A percentile compares a stretch with the other conserved stretches of the same genome.
These are phyloP conservation scores for Eustoma russellianum DNA, from an alignment of 257 asterid species.

Conservation along the genomic window DNA sequence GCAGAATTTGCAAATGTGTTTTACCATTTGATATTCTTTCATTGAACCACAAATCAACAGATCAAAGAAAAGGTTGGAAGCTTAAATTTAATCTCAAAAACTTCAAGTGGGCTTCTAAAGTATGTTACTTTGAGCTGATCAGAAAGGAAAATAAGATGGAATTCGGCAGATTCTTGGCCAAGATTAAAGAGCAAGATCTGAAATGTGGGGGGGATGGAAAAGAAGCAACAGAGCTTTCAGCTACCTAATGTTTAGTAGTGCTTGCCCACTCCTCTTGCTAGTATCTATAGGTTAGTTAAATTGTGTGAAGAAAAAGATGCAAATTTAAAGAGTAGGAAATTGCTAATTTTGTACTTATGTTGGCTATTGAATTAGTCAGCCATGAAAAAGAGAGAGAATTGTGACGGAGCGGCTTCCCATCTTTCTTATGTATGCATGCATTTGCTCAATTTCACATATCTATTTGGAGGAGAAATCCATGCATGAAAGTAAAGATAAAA, in stretches of 20 bases:
- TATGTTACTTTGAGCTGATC: slow-evolving; percentile 6
- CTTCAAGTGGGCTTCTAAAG: slow-evolving; percentile 10
- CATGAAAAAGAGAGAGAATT: slow-evolving; percentile 6
- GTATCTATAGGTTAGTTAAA: slow-evolving; percentile 11
- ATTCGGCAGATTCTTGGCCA: slow-evolving; percentile 4
- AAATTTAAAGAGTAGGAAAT: slow-evolving; percentile 10
- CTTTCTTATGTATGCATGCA: slow-evolving; percentile 7
- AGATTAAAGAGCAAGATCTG: slow-evolving; percentile 30
- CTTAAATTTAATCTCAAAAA: slow-evolving; percentile 1
- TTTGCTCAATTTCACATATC: slow-evolving; percentile 7
- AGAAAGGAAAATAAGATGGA: slow-evolving; percentile 1
- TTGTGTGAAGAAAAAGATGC: slow-evolving; percentile 16
- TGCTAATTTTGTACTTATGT: slow-evolving; percentile 24
- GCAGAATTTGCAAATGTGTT: slow-evolving; percentile 63
- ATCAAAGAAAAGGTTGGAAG: slow-evolving; percentile 12
- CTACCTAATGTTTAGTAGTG: too few species aligned
- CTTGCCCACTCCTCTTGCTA: slow-evolving; percentile 2
- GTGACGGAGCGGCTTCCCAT: slow-evolving; percentile 3
- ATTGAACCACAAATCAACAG: slow-evolving; percentile 13
- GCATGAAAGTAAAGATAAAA: slow-evolving; percentile 56
- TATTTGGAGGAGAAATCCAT: slow-evolving; percentile 52
- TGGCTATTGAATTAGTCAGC: slow-evolving; percentile 22
- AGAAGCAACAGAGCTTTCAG: not conserved
- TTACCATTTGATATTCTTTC: slow-evolving; percentile 34
- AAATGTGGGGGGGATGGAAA: slow-evolving; percentile 1